Percentiles rank a stretch among this genome's conserved stretches.
Evolutionary conservation across 768 basidiomycete genomes (phyloP).

Genomic region (Baorangia bicolor): DNA sequence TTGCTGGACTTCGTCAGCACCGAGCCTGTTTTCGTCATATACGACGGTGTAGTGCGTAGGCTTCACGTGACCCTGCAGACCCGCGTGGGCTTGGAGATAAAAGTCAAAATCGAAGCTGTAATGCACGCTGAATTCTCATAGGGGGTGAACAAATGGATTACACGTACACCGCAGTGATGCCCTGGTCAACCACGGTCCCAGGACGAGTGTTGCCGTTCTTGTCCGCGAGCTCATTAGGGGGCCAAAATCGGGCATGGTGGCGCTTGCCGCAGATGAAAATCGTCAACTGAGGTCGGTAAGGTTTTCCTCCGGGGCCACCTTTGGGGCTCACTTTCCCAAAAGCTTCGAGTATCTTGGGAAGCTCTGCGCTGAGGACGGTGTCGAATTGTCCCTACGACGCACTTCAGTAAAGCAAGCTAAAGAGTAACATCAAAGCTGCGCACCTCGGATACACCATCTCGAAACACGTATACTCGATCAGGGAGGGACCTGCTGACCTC

Average conservation of each 20-base stretch:
- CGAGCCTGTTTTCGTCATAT: conserved; percentile 72
- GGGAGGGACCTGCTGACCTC: conserved; percentile 59
- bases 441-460: conserved; percentile 84
- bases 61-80: conserved; percentile 67
- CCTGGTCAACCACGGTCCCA: conserved; percentile 79
- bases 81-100: conserved; percentile 72
- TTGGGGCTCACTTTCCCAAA: conserved; percentile 48
- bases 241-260: conserved; percentile 55
- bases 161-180: conserved; percentile 65
- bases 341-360: conserved; percentile 59
- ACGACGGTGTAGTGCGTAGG: conserved; percentile 79
- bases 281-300: conserved; percentile 62
- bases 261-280: conserved; percentile 84
- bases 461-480: conserved; percentile 66
- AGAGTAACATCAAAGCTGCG: conserved; percentile 12
- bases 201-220: conserved; percentile 75
- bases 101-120: conserved; percentile 62
- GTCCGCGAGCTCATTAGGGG: conserved; percentile 50
- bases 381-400: conserved; percentile 69
- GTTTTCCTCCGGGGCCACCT: conserved; percentile 38
- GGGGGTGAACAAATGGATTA: not conserved
- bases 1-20: conserved; percentile 70
- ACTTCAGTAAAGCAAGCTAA: not conserved
- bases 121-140: not conserved
- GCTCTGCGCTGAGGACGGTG: conserved; percentile 55